These are phyloP conservation scores for Pseudocercospora crystallina DNA, from an alignment of 2,329 filamentous ascomycete genomes.

Conservation along the genomic window DNA sequence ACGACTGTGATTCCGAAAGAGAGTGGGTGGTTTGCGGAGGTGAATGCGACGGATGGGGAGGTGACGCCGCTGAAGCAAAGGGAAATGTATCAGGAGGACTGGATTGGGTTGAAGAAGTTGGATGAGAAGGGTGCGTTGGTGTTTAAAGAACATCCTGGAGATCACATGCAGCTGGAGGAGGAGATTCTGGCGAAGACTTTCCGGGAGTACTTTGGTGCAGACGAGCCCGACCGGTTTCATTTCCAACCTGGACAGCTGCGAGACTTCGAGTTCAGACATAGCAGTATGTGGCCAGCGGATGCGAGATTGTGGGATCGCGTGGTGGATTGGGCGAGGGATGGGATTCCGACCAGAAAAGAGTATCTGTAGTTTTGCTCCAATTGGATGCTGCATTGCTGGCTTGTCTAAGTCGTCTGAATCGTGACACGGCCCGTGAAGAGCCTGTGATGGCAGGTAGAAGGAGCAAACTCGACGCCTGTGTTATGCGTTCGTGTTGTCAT, in stretches of 20 bases:
- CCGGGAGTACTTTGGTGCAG: constrained; percentile 61
- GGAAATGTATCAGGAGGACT: constrained; percentile 81
- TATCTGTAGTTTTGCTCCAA: constrained; percentile 12
- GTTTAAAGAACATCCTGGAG: constrained; percentile 71
- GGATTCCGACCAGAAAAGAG: constrained; percentile 8
- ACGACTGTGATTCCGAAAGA: constrained; percentile 85
- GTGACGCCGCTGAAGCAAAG: constrained; percentile 68
- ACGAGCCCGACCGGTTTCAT: constrained; percentile 10
- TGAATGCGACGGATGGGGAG: constrained; percentile 65
- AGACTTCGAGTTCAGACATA: background rate
- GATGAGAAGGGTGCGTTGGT: constrained; percentile 76
- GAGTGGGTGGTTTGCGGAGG: constrained; percentile 85
- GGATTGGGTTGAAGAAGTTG: constrained; percentile 79
- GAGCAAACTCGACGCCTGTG: background rate
- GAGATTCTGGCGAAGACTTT: constrained; percentile 67
- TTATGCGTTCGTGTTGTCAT: constrained; percentile 9
- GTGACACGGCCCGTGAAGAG: too few species aligned
- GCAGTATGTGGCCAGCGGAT: constrained; percentile 1
- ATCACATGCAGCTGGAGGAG: constrained; percentile 78
- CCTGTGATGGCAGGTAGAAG: too few species aligned
- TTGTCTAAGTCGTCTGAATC: background rate
- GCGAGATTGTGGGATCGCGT: constrained; percentile 1
- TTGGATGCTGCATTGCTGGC: background rate
- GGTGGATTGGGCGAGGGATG: background rate
- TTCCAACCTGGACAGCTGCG: too few species aligned